phyloP scores from a whole-genome alignment of 2,329 filamentous ascomycete genomes.

The Endocalyx cinctus region DNA sequence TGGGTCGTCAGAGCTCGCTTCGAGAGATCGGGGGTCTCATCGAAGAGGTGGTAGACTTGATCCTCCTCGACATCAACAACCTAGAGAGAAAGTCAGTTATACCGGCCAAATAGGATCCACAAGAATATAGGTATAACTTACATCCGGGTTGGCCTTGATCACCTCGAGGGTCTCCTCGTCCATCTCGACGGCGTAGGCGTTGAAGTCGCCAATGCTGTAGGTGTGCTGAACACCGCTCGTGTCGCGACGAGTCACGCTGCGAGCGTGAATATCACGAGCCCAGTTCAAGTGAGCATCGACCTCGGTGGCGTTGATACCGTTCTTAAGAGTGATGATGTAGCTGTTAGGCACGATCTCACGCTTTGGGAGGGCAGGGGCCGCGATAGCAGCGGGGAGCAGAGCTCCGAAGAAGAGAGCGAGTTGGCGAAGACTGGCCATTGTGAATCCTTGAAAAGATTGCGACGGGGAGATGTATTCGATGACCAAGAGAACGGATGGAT shows the following conservation, averaged over 20 bases:
- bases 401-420: constrained; percentile 25
- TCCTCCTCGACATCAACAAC: constrained; percentile 26
- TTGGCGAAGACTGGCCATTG: constrained; percentile 23
- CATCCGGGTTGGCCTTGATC: constrained; percentile 32
- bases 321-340: constrained; percentile 26
- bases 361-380: constrained; percentile 20
- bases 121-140: too few relatives aligned
- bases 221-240: constrained; percentile 34
- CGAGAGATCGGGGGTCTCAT: constrained; percentile 16
- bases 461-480: too few relatives aligned
- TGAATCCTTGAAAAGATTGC: constrained; percentile 1
- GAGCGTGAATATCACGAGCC: constrained; percentile 30
- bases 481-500: too few relatives aligned
- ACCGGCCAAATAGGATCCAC: neutral
- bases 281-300: constrained; percentile 31
- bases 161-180: constrained; percentile 35
- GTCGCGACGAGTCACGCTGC: constrained; percentile 30
- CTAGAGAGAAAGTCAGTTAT: constrained; percentile 9
- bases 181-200: constrained; percentile 38
- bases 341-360: constrained; percentile 25
- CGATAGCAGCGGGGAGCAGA: constrained; percentile 23
- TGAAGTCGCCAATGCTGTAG: constrained; percentile 37
- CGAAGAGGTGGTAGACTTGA: constrained; percentile 23
- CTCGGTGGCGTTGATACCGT: constrained; percentile 23
- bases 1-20: constrained; percentile 28